Conservation (phyloP, 1,284 basidiomycete genomes). For the Fomes fomentarius region DNA sequence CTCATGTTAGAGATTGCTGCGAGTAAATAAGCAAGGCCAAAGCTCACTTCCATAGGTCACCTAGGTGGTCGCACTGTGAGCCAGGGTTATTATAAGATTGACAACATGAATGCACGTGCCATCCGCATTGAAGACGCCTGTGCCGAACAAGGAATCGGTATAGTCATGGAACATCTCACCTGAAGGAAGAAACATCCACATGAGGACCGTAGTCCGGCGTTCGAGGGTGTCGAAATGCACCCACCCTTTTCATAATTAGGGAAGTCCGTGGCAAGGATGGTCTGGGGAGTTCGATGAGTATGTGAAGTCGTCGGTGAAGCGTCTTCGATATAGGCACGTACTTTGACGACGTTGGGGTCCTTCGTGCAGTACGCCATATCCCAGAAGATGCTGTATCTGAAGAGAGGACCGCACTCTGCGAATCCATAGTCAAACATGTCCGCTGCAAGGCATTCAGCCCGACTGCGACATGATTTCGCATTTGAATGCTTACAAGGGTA, state of each 20-base stretch:
- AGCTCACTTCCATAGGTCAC: slow-evolving; percentile 45
- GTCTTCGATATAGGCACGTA: slow-evolving; percentile 7
- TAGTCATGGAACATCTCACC: slow-evolving; percentile 23
- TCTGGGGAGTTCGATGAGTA: slow-evolving; percentile 23
- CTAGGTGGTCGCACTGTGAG: slow-evolving; percentile 30
- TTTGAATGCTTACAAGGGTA: slow-evolving; percentile 24
- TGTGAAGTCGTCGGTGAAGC: neutral
- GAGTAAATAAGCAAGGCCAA: neutral
- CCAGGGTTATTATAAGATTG: neutral
- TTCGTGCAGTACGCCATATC: slow-evolving; percentile 20
- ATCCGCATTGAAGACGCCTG: slow-evolving; percentile 52
- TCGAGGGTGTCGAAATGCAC: too few relatives aligned
- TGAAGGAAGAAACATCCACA: neutral
- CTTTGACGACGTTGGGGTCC: slow-evolving; percentile 24
- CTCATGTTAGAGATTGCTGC: neutral
- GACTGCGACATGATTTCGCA: neutral
- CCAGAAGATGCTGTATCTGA: slow-evolving; percentile 38
- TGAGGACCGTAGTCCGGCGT: too few relatives aligned
- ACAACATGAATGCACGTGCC: slow-evolving; percentile 28
- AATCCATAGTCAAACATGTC: slow-evolving; percentile 19
- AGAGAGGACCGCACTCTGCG: slow-evolving; percentile 16
- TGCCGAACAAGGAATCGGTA: slow-evolving; percentile 41
- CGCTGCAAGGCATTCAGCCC: slow-evolving; percentile 1
- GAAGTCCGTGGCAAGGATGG: slow-evolving; percentile 46
- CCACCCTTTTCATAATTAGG: slow-evolving; percentile 46